phyloP scores from a whole-genome alignment of 495 filamentous ascomycete genomes.

The Trichoderma gamsii region DNA sequence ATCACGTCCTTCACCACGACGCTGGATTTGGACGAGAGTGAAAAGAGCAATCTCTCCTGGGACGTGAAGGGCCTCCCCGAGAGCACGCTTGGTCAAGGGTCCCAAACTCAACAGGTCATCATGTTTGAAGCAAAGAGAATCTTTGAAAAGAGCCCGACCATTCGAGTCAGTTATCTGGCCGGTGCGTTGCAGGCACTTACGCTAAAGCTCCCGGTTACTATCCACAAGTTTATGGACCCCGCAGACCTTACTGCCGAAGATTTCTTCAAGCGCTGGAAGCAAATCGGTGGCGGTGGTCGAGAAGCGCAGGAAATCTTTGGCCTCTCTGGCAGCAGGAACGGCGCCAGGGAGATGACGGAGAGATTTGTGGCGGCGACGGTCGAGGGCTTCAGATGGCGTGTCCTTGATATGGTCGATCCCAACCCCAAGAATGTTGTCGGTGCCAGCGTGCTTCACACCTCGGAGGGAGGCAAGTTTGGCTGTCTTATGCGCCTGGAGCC shows the following conservation, averaged over 20 bases:
- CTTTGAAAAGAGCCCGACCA: slow-evolving; percentile 80
- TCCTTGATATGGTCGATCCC: slow-evolving; percentile 18
- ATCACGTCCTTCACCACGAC: slow-evolving; percentile 92
- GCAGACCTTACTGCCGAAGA: slow-evolving; percentile 79
- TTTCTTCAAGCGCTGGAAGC: slow-evolving; percentile 98
- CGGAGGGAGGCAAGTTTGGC: slow-evolving; percentile 80
- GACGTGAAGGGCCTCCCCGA: slow-evolving; percentile 86
- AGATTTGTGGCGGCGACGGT: slow-evolving; percentile 61
- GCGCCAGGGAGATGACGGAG: slow-evolving; percentile 46
- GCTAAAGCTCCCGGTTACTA: slow-evolving; percentile 77
- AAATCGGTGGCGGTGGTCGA: slow-evolving; percentile 82
- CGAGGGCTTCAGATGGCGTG: slow-evolving; percentile 73
- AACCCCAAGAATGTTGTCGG: slow-evolving; percentile 33
- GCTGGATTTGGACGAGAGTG: slow-evolving; percentile 66
- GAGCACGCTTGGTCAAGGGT: slow-evolving; percentile 63
- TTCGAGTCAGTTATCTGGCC: slow-evolving; percentile 88
- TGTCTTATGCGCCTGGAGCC: slow-evolving; percentile 92
- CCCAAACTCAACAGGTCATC: slow-evolving; percentile 86
- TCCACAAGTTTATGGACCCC: slow-evolving; percentile 94
- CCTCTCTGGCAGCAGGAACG: slow-evolving; percentile 44
- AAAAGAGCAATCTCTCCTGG: slow-evolving; percentile 63
- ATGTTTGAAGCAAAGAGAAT: slow-evolving; percentile 83
- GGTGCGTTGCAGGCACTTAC: slow-evolving; percentile 91
- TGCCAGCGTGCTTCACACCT: slow-evolving; percentile 43
- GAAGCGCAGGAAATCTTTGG: slow-evolving; percentile 86